A percentile compares a stretch with the other conserved stretches of the same genome.
Evolutionary conservation across 208 protist genomes (phyloP).

Genomic region (Trypanosoma caninum): DNA sequence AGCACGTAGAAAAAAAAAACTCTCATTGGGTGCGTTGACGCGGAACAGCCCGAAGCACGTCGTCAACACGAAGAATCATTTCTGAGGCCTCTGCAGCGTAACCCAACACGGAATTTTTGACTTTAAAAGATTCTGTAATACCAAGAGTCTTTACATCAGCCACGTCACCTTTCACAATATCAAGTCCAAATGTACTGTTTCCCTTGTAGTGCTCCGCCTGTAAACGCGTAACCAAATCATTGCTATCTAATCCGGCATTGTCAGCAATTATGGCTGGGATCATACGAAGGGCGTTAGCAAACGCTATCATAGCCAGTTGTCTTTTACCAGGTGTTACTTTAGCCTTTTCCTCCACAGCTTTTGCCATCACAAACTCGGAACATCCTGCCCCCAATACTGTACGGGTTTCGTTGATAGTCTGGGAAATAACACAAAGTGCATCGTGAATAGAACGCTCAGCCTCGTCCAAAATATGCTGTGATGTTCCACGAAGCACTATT

Average conservation of each 20-base stretch:
- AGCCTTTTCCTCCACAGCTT: slow-evolving; percentile 96
- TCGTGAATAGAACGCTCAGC: slow-evolving; percentile 99
- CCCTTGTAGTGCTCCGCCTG: slow-evolving; percentile 80
- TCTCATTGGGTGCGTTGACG: slow-evolving; percentile 81
- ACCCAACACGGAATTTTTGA: slow-evolving; percentile 97
- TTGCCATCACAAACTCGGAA: slow-evolving; percentile 98
- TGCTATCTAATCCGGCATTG: slow-evolving; percentile 97
- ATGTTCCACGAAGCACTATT: slow-evolving; percentile 99
- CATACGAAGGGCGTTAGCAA: slow-evolving; percentile 94
- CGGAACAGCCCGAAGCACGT: slow-evolving; percentile 96
- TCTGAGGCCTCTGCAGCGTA: slow-evolving; percentile 98
- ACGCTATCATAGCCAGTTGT: slow-evolving; percentile 94
- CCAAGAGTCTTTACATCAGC: slow-evolving; percentile 94
- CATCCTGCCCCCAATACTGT: slow-evolving; percentile 97
- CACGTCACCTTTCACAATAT: slow-evolving; percentile 95
- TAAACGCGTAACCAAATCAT: slow-evolving; percentile 96
- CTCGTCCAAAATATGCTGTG: slow-evolving; percentile 98
- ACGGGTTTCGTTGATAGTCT: slow-evolving; percentile 94
- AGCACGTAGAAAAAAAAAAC: not conserved
- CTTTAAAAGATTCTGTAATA: slow-evolving; percentile 97
- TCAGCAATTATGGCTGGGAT: slow-evolving; percentile 97
- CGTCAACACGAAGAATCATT: slow-evolving; percentile 99
- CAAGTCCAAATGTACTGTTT: slow-evolving; percentile 76
- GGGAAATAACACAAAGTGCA: slow-evolving; percentile 98
- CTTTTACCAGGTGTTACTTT: slow-evolving; percentile 76